These are phyloP conservation scores for Clausena lansium DNA, from an alignment of 345 rosid species.

Conservation along the genomic window DNA sequence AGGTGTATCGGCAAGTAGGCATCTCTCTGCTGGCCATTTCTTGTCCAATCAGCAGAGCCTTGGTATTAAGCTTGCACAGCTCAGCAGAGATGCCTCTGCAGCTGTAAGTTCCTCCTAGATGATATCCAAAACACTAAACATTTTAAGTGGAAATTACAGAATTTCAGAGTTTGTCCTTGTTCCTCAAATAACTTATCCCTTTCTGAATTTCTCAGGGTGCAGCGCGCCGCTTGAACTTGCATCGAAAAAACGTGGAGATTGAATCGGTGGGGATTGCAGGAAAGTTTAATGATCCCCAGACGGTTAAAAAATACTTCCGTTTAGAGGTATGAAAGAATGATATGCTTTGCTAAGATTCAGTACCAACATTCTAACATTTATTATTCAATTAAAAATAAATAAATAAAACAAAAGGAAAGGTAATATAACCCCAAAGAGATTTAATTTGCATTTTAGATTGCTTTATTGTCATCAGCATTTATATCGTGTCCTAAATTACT, in stretches of 20 bases:
- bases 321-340: constrained; percentile 33
- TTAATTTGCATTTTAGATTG: background rate
- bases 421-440: background rate
- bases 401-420: too few species aligned
- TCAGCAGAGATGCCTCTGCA: constrained; percentile 68
- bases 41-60: constrained; percentile 69
- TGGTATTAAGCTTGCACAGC: constrained; percentile 64
- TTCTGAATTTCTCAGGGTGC: constrained; percentile 42
- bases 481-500: background rate
- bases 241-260: constrained; percentile 43
- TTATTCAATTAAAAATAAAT: too few species aligned
- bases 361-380: background rate
- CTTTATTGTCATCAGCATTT: background rate
- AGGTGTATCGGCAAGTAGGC: constrained; percentile 48
- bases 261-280: constrained; percentile 43
- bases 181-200: background rate
- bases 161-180: background rate
- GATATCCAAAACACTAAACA: background rate
- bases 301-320: constrained; percentile 39
- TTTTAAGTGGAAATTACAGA: background rate
- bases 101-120: constrained; percentile 42
- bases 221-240: constrained; percentile 52
- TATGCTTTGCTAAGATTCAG: background rate
- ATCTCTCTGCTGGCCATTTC: constrained; percentile 41
- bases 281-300: constrained; percentile 29